These are phyloP conservation scores for Thielaviopsis ethacetica DNA, from an alignment of 2,329 filamentous ascomycete species.

Conservation along the genomic window DNA sequence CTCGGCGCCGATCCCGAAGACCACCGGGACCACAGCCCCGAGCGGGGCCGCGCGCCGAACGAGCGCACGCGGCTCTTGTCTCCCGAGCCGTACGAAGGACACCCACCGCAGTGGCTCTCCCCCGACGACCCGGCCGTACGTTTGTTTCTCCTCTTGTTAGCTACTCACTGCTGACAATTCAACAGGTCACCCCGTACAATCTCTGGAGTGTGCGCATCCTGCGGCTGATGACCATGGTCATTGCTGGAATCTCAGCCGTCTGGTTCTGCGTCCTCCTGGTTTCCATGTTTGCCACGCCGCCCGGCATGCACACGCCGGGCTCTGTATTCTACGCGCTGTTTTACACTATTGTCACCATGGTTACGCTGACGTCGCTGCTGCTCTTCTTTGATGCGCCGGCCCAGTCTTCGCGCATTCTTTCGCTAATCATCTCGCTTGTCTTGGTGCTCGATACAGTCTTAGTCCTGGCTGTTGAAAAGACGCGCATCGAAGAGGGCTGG, in stretches of 20 bases:
- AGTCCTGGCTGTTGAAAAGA: conserved; percentile 55
- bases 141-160: not conserved
- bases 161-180: not conserved
- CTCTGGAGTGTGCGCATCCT: conserved; percentile 76
- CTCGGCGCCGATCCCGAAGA: conserved; percentile 15
- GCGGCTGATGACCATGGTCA: conserved; percentile 60
- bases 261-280: conserved; percentile 91
- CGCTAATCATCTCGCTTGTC: conserved; percentile 42
- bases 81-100: conserved; percentile 35
- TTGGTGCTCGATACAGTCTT: conserved; percentile 54
- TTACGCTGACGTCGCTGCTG: conserved; percentile 59
- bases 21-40: conserved; percentile 12
- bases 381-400: conserved; percentile 82
- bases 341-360: conserved; percentile 62
- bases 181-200: conserved; percentile 79
- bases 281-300: conserved; percentile 78
- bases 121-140: conserved; percentile 28
- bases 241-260: conserved; percentile 60
- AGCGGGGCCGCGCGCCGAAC: conserved; percentile 19
- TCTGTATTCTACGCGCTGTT: conserved; percentile 86
- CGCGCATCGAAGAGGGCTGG: conserved; percentile 77
- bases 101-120: conserved; percentile 17
- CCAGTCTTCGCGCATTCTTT: conserved; percentile 58
- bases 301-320: conserved; percentile 68
- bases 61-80: conserved; percentile 53